These are phyloP conservation scores for Populus nigra DNA, from an alignment of 345 rosid species.

Conservation along the genomic window DNA sequence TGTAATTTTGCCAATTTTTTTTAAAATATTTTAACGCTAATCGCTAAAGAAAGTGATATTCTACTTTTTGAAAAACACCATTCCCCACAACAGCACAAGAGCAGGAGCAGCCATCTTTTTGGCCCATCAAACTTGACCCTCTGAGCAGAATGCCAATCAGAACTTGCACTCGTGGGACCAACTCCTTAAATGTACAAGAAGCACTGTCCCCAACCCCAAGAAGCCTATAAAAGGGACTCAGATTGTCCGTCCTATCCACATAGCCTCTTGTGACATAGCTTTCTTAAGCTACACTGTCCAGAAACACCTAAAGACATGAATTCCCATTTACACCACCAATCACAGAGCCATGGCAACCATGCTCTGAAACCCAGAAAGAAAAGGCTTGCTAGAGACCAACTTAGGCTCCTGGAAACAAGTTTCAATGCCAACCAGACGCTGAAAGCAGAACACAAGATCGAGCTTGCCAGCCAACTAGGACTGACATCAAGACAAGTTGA, in stretches of 20 bases:
- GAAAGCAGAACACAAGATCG: conserved; percentile 32
- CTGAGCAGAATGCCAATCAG: not conserved
- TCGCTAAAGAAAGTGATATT: not conserved
- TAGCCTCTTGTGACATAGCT: not conserved
- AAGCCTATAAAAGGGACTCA: conserved; percentile 2
- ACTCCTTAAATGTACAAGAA: not conserved
- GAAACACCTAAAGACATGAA: not conserved
- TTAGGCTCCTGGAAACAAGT: conserved; percentile 33
- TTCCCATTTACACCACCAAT: not conserved
- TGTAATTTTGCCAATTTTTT: too few species aligned
- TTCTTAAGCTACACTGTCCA: not conserved
- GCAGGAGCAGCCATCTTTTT: not conserved
- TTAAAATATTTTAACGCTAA: too few species aligned
- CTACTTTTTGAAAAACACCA: not conserved
- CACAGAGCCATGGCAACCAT: not conserved
- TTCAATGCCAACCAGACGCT: conserved; percentile 43
- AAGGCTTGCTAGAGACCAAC: conserved; percentile 1
- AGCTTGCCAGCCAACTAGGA: conserved; percentile 42
- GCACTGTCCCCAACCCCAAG: not conserved
- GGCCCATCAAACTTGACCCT: not conserved
- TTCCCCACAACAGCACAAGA: not conserved
- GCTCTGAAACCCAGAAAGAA: conserved; percentile 11
- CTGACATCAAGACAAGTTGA: conserved; percentile 45
- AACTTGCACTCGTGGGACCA: not conserved
- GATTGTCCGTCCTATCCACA: not conserved